Evolutionary conservation across 768 basidiomycete species (phyloP).

Genomic region (Kwoniella botswanensis): DNA sequence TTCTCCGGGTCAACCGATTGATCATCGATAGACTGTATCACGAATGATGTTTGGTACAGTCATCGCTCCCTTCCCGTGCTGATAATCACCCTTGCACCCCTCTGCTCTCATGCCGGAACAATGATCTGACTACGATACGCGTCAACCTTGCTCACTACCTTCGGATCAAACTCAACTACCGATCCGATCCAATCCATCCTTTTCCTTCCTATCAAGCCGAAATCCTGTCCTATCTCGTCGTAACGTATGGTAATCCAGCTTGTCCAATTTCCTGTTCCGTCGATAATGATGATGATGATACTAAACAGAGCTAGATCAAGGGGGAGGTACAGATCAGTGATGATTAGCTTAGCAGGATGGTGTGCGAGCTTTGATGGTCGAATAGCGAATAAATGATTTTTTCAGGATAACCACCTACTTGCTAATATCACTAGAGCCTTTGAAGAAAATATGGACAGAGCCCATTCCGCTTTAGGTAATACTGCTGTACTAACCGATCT

Average conservation of each 20-base stretch:
- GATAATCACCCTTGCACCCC: not conserved
- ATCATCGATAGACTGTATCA: not conserved
- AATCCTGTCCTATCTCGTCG: not conserved
- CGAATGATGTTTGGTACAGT: not conserved
- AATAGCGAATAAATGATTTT: not conserved
- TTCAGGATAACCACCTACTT: not conserved
- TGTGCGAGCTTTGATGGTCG: not conserved
- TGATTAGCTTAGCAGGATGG: not conserved
- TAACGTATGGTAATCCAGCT: not conserved
- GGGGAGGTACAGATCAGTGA: conserved; percentile 5
- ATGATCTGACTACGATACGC: not conserved
- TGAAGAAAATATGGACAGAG: not conserved
- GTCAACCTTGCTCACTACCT: not conserved
- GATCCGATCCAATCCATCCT: not conserved
- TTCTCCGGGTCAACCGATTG: not conserved
- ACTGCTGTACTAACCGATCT: not conserved
- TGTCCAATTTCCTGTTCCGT: conserved; percentile 4
- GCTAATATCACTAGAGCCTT: not conserved
- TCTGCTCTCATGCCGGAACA: not conserved
- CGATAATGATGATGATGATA: not conserved
- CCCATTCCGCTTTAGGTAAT: not conserved
- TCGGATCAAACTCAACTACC: not conserved
- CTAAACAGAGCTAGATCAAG: not conserved
- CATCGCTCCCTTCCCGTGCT: not conserved
- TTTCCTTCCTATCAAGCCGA: not conserved